Evolutionary conservation across 257 asterid genomes (phyloP).

Genomic region (Solanum sejunctum): DNA sequence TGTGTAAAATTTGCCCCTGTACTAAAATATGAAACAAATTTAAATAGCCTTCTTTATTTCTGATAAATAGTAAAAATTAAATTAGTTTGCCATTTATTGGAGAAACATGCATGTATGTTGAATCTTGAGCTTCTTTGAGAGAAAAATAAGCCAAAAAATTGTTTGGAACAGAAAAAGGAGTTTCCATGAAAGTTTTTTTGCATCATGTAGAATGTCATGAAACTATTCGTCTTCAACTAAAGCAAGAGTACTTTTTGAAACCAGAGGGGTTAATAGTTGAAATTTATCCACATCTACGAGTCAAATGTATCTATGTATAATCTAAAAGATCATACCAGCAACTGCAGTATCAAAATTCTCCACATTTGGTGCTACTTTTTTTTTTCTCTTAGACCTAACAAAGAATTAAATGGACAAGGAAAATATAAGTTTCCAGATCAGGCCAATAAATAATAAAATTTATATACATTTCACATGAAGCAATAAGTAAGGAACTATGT

Average conservation of each 20-base stretch:
- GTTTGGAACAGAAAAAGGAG: background rate
- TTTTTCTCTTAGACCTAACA: conserved; percentile 78
- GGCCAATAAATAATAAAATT: background rate
- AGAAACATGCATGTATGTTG: background rate
- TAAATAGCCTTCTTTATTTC: background rate
- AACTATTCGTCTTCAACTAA: background rate
- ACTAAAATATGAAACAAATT: background rate
- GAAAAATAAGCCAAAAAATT: background rate
- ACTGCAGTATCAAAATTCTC: conserved; percentile 54
- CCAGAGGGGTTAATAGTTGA: background rate
- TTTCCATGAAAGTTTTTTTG: background rate
- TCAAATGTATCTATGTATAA: background rate
- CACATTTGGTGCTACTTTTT: conserved; percentile 35
- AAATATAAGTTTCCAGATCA: background rate
- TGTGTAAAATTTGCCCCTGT: background rate
- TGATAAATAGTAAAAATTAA: background rate
- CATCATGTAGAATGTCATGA: background rate
- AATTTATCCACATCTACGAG: background rate
- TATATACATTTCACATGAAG: background rate
- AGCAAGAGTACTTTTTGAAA: background rate
- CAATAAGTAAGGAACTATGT: background rate
- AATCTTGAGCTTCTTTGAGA: background rate
- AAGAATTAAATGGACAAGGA: conserved; percentile 7
- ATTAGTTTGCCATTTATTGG: background rate
- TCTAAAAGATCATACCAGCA: conserved; percentile 43